phyloP scores from a whole-genome alignment of 2,329 filamentous ascomycete genomes.

The Trichoderma koningiopsis region DNA sequence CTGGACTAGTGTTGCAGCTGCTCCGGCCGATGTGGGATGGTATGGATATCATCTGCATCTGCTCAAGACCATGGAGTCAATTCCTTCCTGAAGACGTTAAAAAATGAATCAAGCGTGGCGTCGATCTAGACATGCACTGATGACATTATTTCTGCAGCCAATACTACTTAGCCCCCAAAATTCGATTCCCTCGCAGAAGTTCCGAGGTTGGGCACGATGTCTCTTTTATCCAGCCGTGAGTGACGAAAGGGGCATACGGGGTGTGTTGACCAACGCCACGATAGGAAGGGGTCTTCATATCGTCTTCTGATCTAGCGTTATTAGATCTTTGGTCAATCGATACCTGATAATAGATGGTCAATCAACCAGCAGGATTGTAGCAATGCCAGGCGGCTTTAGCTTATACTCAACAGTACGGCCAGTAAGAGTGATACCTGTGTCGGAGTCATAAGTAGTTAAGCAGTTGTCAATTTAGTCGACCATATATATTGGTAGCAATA shows the following conservation, averaged over 20 bases:
- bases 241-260: neutral
- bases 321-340: neutral
- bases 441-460: neutral
- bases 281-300: neutral
- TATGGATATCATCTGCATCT: neutral
- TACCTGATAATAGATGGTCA: neutral
- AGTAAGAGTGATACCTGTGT: neutral
- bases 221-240: neutral
- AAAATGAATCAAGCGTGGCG: neutral
- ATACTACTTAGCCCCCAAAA: slow-evolving; percentile 10
- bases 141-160: slow-evolving; percentile 29
- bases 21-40: slow-evolving; percentile 1
- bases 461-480: neutral
- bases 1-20: neutral
- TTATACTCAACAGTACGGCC: neutral
- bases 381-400: neutral
- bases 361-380: neutral
- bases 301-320: neutral
- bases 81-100: neutral
- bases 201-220: slow-evolving; percentile 22
- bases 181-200: slow-evolving; percentile 23
- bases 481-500: neutral
- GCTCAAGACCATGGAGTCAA: neutral
- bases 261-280: neutral
- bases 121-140: slow-evolving; percentile 18